Evolutionary conservation across 192 early-diverging fungal genomes (phyloP).

Genomic region (Backusella morwellensis): DNA sequence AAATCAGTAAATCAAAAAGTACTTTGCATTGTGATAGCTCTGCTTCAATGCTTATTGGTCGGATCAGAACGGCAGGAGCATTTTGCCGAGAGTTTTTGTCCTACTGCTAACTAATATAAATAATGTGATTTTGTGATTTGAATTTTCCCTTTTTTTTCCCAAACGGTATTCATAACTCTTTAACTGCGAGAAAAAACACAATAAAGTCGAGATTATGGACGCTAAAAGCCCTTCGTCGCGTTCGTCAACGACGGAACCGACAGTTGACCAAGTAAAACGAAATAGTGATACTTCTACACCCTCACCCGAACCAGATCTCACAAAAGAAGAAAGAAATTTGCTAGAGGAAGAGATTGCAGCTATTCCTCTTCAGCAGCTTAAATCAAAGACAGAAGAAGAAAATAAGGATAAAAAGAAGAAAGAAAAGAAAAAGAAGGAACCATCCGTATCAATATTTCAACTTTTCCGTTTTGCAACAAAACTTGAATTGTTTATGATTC

Average conservation of each 20-base stretch:
- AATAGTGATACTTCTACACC: background rate
- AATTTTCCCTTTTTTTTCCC: background rate
- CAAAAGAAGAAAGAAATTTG: slow-evolving; percentile 2
- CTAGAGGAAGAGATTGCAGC: slow-evolving; percentile 7
- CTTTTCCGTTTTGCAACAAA: slow-evolving; percentile 65
- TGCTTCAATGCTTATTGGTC: background rate
- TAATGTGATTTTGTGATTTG: slow-evolving; percentile 8
- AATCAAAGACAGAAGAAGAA: background rate
- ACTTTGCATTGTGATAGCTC: background rate
- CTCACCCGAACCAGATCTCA: background rate
- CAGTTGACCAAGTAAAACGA: background rate
- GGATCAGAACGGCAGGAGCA: background rate
- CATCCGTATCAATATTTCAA: slow-evolving; percentile 51
- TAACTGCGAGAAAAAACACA: background rate
- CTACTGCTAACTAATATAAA: background rate
- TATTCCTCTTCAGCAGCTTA: slow-evolving; percentile 3
- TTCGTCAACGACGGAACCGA: slow-evolving; percentile 18
- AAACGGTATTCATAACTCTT: background rate
- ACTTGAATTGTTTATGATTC: slow-evolving; percentile 7
- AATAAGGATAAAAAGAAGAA: slow-evolving; percentile 9
- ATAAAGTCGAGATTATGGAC: background rate
- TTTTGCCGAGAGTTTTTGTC: background rate
- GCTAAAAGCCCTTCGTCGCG: background rate
- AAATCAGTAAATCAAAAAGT: background rate
- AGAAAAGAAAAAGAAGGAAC: slow-evolving; percentile 40